phyloP scores from a whole-genome alignment of 192 early-diverging fungal genomes.

The Coemansia sp. region DNA sequence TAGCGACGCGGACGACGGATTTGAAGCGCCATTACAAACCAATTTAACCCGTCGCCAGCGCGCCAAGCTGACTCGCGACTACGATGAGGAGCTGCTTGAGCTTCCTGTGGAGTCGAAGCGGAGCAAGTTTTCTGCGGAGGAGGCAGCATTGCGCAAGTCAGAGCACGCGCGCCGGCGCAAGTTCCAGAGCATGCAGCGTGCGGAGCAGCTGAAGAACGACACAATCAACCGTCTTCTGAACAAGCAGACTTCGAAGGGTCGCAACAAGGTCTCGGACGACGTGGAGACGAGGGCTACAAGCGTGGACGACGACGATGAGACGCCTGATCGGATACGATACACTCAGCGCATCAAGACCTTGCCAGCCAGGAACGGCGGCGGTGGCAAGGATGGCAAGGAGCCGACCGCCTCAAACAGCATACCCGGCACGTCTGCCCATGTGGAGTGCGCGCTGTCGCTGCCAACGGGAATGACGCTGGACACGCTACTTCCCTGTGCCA shows the following conservation, averaged over 20 bases:
- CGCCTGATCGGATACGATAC: constrained; percentile 22
- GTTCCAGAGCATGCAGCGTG: constrained; percentile 75
- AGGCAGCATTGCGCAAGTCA: constrained; percentile 66
- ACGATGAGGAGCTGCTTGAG: constrained; percentile 65
- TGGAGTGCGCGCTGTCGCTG: constrained; percentile 21
- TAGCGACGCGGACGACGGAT: constrained; percentile 13
- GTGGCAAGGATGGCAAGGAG: not conserved
- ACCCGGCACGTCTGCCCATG: constrained; percentile 4
- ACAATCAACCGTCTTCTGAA: constrained; percentile 80
- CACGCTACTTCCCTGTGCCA: constrained; percentile 23
- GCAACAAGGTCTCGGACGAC: constrained; percentile 64
- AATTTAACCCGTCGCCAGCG: constrained; percentile 71
- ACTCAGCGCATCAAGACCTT: constrained; percentile 20
- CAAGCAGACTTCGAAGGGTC: constrained; percentile 74
- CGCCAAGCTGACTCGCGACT: constrained; percentile 61
- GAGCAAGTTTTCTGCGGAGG: constrained; percentile 70
- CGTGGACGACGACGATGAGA: constrained; percentile 18
- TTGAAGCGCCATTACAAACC: not conserved
- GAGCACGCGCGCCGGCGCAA: constrained; percentile 76
- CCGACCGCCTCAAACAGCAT: not conserved
- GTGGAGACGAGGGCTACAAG: constrained; percentile 52
- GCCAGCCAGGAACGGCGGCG: not conserved
- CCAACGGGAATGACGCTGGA: constrained; percentile 20
- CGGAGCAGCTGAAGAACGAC: constrained; percentile 71
- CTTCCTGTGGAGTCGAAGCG: constrained; percentile 67